Evolutionary conservation across 164 flowering plant genomes (phyloP).

Genomic region (Piper longum): DNA sequence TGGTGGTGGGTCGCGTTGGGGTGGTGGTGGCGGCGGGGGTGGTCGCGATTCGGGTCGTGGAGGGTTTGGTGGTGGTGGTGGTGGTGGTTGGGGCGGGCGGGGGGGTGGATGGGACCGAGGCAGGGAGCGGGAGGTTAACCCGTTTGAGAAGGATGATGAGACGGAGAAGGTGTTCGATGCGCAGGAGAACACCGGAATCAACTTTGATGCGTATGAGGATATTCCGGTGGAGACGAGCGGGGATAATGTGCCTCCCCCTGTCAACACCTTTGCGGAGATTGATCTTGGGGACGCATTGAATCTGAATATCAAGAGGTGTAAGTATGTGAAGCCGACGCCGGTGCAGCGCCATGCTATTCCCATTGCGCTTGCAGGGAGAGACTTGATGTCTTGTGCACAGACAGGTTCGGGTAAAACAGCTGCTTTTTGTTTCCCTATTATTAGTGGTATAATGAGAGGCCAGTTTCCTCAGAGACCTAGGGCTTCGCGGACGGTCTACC

Average conservation of each 20-base stretch:
- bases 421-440: constrained; percentile 74
- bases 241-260: constrained; percentile 57
- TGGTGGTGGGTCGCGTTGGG: constrained; percentile 15
- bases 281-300: constrained; percentile 60
- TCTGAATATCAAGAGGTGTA: constrained; percentile 50
- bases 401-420: constrained; percentile 89
- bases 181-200: constrained; percentile 50
- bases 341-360: constrained; percentile 84
- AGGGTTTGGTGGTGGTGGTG: constrained; percentile 6
- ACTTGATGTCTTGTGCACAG: constrained; percentile 80
- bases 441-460: constrained; percentile 57
- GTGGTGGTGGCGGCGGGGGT: constrained; percentile 5
- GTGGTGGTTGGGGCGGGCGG: constrained; percentile 29
- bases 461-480: constrained; percentile 38
- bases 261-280: constrained; percentile 60
- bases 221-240: constrained; percentile 81
- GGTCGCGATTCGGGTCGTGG: constrained; percentile 1
- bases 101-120: constrained; percentile 42
- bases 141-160: constrained; percentile 39
- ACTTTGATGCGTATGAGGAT: constrained; percentile 74
- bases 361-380: constrained; percentile 50
- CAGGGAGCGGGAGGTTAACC: constrained; percentile 44
- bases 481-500: constrained; percentile 42
- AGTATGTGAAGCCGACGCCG: constrained; percentile 73
- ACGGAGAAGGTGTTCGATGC: constrained; percentile 20